Base-by-base conservation (phyloP, 805 yeast genomes). In the Pichia sporocuriosa region DNA sequence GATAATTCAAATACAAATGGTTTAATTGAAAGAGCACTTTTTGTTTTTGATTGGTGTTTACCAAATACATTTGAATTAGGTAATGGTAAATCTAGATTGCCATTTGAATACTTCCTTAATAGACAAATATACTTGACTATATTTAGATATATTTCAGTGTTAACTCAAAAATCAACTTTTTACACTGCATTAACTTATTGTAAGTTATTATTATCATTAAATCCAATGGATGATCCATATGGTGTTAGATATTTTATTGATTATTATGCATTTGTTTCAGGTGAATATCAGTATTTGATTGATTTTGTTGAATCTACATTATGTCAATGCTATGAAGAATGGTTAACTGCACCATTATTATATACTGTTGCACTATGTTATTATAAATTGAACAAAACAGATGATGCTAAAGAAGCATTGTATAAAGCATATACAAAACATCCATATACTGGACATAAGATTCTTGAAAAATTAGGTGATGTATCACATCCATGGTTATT, bases 201-300 rank as follows among this genome's bases (percentile, higher is more conserved):
- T 52, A 86, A 84, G 56, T 66, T 81, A 6, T 65, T 87, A 37
- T 66, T 84, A 47, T 75, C 88, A 2, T 63, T 88, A 24, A 61
- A 59, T 30, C 95, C 95, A 1, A 70, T 78, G 2, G 84, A 81
- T 43, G 96, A 88, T 64, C 95, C 95, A 2, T 65, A 81, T 39
- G 95, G 95, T 19, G 87, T 82, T 11, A 70, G 95, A 48, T 81
- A 81, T 54, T 84, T 86, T 58, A 78, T 88, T 50, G 96, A 88
- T 57, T 79, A 74, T 54, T 87, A 84, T 55, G 80, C 90, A 3
- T 63, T 84, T 3, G 64, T 77, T 61, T 68, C 84, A 28, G 79
- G 72, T 25, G 85, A 85, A 46, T 77, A 71, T 54, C 66, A 75
- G 44, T 86, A 76, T 58, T 56, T 87, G 50, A 66, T 79, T 11